A percentile compares a stretch with the other conserved stretches of the same genome.
Evolutionary conservation across 2,329 filamentous ascomycete species (phyloP).

Genomic region (Cordyceps fumosorosea): DNA sequence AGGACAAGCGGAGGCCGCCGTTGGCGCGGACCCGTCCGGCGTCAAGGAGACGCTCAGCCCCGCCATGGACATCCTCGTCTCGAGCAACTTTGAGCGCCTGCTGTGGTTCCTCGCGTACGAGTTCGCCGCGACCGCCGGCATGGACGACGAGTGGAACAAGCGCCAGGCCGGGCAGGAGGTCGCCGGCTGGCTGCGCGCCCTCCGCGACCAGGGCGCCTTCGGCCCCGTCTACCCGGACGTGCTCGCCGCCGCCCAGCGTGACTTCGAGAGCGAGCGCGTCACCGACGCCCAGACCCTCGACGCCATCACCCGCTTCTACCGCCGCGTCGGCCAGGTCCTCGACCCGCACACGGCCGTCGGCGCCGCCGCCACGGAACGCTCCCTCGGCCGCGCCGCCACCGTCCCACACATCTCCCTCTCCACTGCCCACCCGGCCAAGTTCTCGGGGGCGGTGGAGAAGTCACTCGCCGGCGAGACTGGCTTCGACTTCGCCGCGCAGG

Average conservation of each 20-base stretch:
- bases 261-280: slow-evolving; percentile 76
- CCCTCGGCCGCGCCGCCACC: slow-evolving; percentile 47
- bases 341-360: slow-evolving; percentile 93
- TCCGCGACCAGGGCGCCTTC: slow-evolving; percentile 80
- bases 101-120: slow-evolving; percentile 88
- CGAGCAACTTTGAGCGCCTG: slow-evolving; percentile 91
- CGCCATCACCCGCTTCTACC: slow-evolving; percentile 53
- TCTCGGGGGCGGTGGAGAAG: slow-evolving; percentile 74
- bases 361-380: slow-evolving; percentile 67
- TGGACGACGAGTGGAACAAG: slow-evolving; percentile 60
- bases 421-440: slow-evolving; percentile 95
- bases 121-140: slow-evolving; percentile 51
- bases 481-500: slow-evolving; percentile 67
- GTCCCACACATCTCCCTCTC: slow-evolving; percentile 76
- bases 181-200: slow-evolving; percentile 65
- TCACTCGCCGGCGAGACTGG: slow-evolving; percentile 65
- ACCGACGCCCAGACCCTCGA: slow-evolving; percentile 61
- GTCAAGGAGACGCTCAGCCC: slow-evolving; percentile 90
- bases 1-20: slow-evolving; percentile 57
- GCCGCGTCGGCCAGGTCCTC: slow-evolving; percentile 66
- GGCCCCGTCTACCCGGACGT: slow-evolving; percentile 67
- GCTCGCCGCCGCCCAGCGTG: slow-evolving; percentile 60
- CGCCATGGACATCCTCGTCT: slow-evolving; percentile 96
- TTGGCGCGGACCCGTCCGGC: slow-evolving; percentile 60
- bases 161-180: slow-evolving; percentile 71